Conservation (phyloP, 2,329 filamentous ascomycete genomes). For the Hirsutella thompsonii region DNA sequence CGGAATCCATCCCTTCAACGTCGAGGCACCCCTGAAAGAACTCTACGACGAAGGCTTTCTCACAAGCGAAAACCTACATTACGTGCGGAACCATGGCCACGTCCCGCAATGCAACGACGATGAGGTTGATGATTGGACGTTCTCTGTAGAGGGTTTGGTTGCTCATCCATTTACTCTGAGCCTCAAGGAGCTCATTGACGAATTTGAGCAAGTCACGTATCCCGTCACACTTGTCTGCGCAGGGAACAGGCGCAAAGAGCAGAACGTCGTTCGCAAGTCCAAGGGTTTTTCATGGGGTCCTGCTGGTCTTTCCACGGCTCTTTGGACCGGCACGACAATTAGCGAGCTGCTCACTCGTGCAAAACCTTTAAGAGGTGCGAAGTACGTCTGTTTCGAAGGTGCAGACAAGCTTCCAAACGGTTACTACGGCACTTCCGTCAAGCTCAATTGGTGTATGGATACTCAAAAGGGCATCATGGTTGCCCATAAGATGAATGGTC, state of each 20-base stretch:
- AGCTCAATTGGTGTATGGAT: conserved; percentile 80
- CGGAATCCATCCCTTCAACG: conserved; percentile 83
- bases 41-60: conserved; percentile 74
- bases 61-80: conserved; percentile 78
- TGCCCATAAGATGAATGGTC: conserved; percentile 84
- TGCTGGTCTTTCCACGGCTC: conserved; percentile 71
- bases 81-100: conserved; percentile 79
- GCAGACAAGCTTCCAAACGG: conserved; percentile 82
- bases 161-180: conserved; percentile 61
- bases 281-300: conserved; percentile 94
- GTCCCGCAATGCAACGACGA: conserved; percentile 65
- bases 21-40: conserved; percentile 68
- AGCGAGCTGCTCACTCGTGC: conserved; percentile 57
- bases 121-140: conserved; percentile 66
- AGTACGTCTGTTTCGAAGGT: conserved; percentile 83
- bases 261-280: conserved; percentile 79
- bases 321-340: conserved; percentile 77
- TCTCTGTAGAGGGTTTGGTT: conserved; percentile 74
- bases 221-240: conserved; percentile 86
- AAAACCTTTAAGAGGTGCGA: conserved; percentile 54
- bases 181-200: conserved; percentile 56
- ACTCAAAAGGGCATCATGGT: conserved; percentile 74
- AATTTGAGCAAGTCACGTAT: conserved; percentile 72
- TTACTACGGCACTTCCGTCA: conserved; percentile 77
- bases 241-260: conserved; percentile 84